Base-by-base conservation (phyloP, 192 early-diverging fungal genomes). In the Dissophora globulifera region DNA sequence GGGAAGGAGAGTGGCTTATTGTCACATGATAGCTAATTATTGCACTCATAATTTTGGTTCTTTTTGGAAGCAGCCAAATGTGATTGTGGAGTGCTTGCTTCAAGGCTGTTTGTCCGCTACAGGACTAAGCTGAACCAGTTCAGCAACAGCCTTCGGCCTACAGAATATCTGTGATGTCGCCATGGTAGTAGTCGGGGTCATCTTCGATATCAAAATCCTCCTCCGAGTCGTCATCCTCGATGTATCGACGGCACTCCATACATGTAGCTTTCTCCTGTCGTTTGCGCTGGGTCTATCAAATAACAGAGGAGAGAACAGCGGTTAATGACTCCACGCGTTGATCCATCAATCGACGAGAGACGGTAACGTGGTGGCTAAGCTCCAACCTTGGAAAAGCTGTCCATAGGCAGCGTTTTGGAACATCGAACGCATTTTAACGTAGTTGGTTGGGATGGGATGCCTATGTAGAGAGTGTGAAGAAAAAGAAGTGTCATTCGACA, bases 221-320 rank as follows among this genome's bases (percentile, higher is more conserved):
- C 23, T 75, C 71, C 30, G 71, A 66, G 20, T 75, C 71, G 20
- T 75, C 62, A 16, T 65, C 40, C 1, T 65, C 62, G 25, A 75
- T 65, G 23, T 22, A 22, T 19, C 66, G 17, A n/a, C 71, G 71
- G 23, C 71, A 75, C 3, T 75, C 57, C 30, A 54, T 60, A 26
- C 71, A 75, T 2, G 57, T 75, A 17, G 71, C 71, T 22, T 38
- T 58, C 26, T 75, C 62, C 20, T 66, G 56, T 15, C 42, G 45
- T 32, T 56, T 64, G 20, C 46, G 30, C 19, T 75, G 71, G 25
- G 71, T 66, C 71, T 75, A 20, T 48, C 9, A 40, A 22, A 31
- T 3, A 30, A 52, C 9, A 8, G n/a, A 52, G 27, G 8, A 20
- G 6, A 52, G 19, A 25, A 50, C 15, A 50, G n/a, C n/a, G n/a